Percentiles rank a stretch among this genome's conserved stretches.
Evolutionary conservation across 805 yeast species (phyloP).

Genomic region (Hanseniaspora taiwanica): DNA sequence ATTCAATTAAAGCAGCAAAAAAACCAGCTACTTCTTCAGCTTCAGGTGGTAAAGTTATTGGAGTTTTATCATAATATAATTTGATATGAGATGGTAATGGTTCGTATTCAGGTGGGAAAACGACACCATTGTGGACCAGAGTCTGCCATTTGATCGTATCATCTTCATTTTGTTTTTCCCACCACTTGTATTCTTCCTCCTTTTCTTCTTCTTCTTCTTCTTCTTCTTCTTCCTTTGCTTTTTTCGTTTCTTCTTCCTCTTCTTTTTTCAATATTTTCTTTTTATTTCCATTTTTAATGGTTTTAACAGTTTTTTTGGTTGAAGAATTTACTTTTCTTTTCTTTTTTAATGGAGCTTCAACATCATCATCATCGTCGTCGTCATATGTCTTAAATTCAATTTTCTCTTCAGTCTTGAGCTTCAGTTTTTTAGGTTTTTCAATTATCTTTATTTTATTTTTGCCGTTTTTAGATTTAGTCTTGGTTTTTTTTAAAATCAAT

Average conservation of each 20-base stretch:
- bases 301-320: conserved; percentile 3
- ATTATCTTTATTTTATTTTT: conserved; percentile 4
- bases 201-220: conserved; percentile 18
- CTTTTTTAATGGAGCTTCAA: conserved; percentile 2
- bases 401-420: conserved; percentile 2
- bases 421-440: conserved; percentile 4
- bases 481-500: neutral
- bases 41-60: conserved; percentile 58
- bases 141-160: conserved; percentile 78
- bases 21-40: conserved; percentile 98
- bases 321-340: conserved; percentile 5
- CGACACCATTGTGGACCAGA: conserved; percentile 77
- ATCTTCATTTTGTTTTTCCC: conserved; percentile 49
- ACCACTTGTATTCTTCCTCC: conserved; percentile 35
- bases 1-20: conserved; percentile 74
- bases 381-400: conserved; percentile 7
- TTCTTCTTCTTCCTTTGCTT: conserved; percentile 16
- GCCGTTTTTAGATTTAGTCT: no score
- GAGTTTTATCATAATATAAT: conserved; percentile 60
- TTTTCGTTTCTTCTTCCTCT: conserved; percentile 9
- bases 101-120: conserved; percentile 87
- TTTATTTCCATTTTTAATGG: conserved; percentile 5
- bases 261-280: conserved; percentile 3
- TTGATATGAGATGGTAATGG: conserved; percentile 71
- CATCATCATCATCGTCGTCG: conserved; percentile 7